phyloP scores from a whole-genome alignment of 208 protist species.

The Leishmania tarentolae region DNA sequence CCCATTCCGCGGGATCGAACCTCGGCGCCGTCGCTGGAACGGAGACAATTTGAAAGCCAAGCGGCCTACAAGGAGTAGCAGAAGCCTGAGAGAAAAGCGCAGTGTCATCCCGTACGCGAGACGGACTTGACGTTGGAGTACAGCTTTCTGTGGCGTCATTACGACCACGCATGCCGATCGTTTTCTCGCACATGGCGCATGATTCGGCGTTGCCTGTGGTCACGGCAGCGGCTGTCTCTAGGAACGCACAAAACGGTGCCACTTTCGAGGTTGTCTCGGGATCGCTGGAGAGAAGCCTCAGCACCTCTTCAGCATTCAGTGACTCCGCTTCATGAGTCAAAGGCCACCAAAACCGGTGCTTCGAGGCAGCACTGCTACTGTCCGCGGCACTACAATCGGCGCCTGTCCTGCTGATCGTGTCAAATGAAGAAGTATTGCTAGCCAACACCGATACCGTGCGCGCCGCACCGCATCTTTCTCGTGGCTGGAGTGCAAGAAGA shows the following conservation, averaged over 20 bases:
- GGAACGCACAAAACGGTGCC: not conserved
- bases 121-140: not conserved
- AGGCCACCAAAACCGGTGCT: not conserved
- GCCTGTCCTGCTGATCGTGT: not conserved
- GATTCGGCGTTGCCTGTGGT: not conserved
- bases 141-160: not conserved
- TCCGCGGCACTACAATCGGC: not conserved
- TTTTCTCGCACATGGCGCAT: not conserved
- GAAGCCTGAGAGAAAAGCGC: not conserved
- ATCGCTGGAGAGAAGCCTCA: constrained; percentile 5
- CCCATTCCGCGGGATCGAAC: constrained; percentile 52
- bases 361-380: not conserved
- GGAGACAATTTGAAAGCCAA: constrained; percentile 35
- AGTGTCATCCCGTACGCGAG: not conserved
- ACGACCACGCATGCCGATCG: not conserved
- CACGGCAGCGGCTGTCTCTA: constrained; percentile 1
- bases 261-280: not conserved
- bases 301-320: constrained; percentile 1
- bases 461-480: not conserved
- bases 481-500: constrained; percentile 6
- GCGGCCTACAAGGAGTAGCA: not conserved
- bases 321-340: not conserved
- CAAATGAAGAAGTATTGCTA: not conserved
- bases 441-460: not conserved
- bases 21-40: constrained; percentile 60